Evolutionary conservation across 495 filamentous ascomycete species (phyloP).

Genomic region (Oleoguttula mirabilis): DNA sequence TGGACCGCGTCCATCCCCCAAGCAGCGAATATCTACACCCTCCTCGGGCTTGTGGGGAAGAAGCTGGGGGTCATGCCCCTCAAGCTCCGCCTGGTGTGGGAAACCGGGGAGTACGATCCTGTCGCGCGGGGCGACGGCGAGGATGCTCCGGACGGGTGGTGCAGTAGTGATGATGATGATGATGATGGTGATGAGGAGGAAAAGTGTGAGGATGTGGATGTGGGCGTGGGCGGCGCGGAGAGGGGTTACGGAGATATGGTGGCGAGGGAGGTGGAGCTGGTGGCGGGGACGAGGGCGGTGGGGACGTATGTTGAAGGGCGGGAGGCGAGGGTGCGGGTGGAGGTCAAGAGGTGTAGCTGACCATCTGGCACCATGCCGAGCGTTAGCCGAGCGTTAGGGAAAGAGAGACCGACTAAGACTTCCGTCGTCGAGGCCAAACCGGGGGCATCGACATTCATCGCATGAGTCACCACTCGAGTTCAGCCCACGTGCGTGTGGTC

Average conservation of each 20-base stretch:
- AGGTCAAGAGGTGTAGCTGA: too few relatives aligned
- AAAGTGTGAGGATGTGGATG: too few relatives aligned
- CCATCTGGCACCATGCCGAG: too few relatives aligned
- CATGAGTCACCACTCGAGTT: too few relatives aligned
- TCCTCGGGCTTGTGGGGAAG: constrained; percentile 65
- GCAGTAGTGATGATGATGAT: constrained; percentile 46
- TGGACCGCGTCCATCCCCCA: constrained; percentile 51
- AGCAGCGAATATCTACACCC: constrained; percentile 62
- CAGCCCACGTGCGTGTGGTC: too few relatives aligned
- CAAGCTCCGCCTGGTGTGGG: constrained; percentile 55
- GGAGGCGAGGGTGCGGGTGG: constrained; percentile 58
- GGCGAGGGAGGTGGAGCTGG: constrained; percentile 68
- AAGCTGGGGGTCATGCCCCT: constrained; percentile 55
- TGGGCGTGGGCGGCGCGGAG: constrained; percentile 20
- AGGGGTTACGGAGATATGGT: constrained; percentile 37
- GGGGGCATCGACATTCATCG: too few relatives aligned
- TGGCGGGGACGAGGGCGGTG: constrained; percentile 66
- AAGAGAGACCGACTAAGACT: too few relatives aligned
- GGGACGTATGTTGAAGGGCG: constrained; percentile 68
- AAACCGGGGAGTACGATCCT: constrained; percentile 77
- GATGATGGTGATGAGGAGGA: constrained; percentile 39
- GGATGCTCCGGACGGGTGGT: constrained; percentile 26
- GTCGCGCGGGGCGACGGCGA: constrained; percentile 47
- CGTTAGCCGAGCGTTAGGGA: too few relatives aligned
- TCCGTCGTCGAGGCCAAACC: too few relatives aligned